Evolutionary conservation across 805 yeast genomes (phyloP).

Genomic region (Metschnikowia peoriensis): DNA sequence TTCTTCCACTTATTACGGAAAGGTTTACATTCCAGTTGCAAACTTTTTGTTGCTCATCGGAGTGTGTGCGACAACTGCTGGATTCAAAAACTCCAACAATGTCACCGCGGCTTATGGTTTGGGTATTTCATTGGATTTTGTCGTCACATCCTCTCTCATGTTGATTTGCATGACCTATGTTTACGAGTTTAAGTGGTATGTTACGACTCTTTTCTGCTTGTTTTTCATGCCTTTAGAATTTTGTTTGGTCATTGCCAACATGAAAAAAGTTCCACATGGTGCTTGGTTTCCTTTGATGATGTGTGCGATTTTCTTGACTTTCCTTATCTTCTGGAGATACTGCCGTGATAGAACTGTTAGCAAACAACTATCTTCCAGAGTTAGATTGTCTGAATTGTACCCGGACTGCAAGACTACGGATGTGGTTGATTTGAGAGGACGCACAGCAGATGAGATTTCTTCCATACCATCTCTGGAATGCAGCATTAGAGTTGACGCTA

Average conservation of each 20-base stretch:
- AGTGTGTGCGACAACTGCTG: conserved; percentile 50
- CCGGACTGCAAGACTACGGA: conserved; percentile 21
- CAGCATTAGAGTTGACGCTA: neutral
- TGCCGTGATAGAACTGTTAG: conserved; percentile 39
- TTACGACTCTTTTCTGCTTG: conserved; percentile 34
- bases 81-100: conserved; percentile 46
- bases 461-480: conserved; percentile 2
- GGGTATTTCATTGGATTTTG: conserved; percentile 55
- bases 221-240: conserved; percentile 49
- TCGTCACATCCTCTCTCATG: conserved; percentile 50
- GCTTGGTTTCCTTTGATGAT: conserved; percentile 62
- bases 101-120: conserved; percentile 63
- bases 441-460: neutral
- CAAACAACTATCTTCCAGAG: conserved; percentile 34
- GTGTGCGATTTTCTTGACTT: conserved; percentile 34
- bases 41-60: conserved; percentile 52
- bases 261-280: conserved; percentile 54
- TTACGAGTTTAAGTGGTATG: conserved; percentile 34
- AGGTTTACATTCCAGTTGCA: conserved; percentile 51
- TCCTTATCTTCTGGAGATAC: conserved; percentile 51
- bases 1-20: conserved; percentile 45
- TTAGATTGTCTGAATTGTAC: conserved; percentile 35
- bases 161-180: conserved; percentile 47
- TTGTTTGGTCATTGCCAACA: conserved; percentile 45
- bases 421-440: conserved; percentile 20